Percentiles rank a stretch among this genome's conserved stretches.
Evolutionary conservation across 2,329 filamentous ascomycete species (phyloP).

Genomic region (Aureobasidium lini): DNA sequence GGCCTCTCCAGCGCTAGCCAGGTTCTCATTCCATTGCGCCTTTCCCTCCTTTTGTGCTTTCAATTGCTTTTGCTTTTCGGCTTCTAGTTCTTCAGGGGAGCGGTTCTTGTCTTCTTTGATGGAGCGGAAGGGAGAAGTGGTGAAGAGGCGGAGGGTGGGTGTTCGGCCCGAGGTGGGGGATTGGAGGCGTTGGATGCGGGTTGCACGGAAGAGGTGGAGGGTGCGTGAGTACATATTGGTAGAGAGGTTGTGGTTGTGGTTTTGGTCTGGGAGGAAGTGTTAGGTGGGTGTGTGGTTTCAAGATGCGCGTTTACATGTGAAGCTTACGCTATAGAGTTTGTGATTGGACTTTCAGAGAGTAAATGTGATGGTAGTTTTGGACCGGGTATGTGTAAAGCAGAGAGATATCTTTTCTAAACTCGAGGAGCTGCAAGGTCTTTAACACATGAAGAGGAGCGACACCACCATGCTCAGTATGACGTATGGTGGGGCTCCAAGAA

Average conservation of each 20-base stretch:
- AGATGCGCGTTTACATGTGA: background rate
- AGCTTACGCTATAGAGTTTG: background rate
- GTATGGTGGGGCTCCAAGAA: background rate
- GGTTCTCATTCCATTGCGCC: constrained; percentile 37
- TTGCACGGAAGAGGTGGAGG: constrained; percentile 1
- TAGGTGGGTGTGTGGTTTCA: background rate
- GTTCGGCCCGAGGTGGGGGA: background rate
- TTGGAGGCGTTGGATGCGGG: background rate
- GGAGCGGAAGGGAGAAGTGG: constrained; percentile 20
- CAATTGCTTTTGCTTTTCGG: constrained; percentile 38
- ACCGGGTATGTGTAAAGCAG: background rate
- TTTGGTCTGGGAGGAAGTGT: background rate
- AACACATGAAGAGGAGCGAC: background rate
- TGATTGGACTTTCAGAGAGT: background rate
- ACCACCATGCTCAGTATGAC: constrained; percentile 3
- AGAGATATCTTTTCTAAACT: background rate
- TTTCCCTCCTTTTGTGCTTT: constrained; percentile 36
- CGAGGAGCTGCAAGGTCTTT: background rate
- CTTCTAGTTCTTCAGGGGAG: constrained; percentile 33
- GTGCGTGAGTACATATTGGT: background rate
- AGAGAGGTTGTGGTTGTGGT: background rate
- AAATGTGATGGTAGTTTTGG: background rate
- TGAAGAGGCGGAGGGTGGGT: constrained; percentile 18
- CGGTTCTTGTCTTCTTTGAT: constrained; percentile 33
- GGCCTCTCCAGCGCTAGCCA: constrained; percentile 35